These are phyloP conservation scores for Blepharisma stoltei DNA, from an alignment of 73 alveolate genomes.

Conservation along the genomic window DNA sequence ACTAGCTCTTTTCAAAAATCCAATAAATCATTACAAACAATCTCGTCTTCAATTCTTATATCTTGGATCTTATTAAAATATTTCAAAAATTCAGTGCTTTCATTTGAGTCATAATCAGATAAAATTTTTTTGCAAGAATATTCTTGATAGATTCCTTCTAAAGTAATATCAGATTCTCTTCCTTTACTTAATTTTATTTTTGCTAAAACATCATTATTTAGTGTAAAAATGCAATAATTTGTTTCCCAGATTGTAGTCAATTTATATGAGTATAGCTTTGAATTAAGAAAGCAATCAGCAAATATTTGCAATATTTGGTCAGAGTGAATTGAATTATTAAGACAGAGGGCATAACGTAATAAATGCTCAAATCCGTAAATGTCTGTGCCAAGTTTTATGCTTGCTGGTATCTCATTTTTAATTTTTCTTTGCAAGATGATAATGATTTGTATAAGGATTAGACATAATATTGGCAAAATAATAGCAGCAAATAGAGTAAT, in stretches of 20 bases:
- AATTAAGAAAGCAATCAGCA: background rate
- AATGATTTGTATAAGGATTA: background rate
- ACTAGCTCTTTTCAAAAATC: background rate
- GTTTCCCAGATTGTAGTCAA: background rate
- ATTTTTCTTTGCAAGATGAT: background rate
- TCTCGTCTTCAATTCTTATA: conserved; percentile 1
- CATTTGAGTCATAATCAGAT: background rate
- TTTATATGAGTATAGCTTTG: background rate
- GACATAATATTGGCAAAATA: background rate
- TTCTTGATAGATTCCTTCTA: background rate
- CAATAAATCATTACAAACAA: background rate
- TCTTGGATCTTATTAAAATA: background rate
- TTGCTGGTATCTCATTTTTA: background rate
- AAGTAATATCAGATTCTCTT: background rate
- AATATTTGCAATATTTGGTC: background rate
- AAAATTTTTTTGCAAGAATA: background rate
- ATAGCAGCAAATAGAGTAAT: background rate
- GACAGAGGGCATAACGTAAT: background rate
- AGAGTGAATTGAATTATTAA: background rate
- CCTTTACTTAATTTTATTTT: background rate
- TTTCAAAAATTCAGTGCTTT: background rate
- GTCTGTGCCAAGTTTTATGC: background rate
- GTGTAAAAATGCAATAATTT: background rate
- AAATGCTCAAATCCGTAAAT: background rate
- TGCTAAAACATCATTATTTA: background rate